Evolutionary conservation across 2,329 filamentous ascomycete genomes (phyloP).

Genomic region (Ophiosphaerella korrae): DNA sequence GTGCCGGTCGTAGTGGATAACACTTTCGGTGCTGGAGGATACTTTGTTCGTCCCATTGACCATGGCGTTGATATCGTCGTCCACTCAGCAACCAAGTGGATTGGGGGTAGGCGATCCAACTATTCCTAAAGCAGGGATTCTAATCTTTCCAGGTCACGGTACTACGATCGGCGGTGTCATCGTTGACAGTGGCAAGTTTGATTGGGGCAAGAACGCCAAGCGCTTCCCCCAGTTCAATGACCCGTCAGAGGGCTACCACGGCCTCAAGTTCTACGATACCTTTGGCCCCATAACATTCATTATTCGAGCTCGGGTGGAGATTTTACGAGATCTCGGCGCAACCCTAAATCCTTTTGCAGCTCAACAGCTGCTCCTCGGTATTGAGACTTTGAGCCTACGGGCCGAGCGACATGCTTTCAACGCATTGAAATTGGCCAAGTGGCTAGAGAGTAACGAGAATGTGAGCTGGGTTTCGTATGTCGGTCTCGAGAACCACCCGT

Average conservation of each 20-base stretch:
- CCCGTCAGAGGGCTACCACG: constrained; percentile 87
- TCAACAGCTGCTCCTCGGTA: constrained; percentile 85
- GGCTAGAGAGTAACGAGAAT: constrained; percentile 81
- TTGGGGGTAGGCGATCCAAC: constrained; percentile 64
- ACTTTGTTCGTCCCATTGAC: constrained; percentile 83
- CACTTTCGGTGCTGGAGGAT: constrained; percentile 92
- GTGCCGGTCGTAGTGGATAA: constrained; percentile 74
- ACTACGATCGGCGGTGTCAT: constrained; percentile 88
- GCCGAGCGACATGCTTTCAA: constrained; percentile 87
- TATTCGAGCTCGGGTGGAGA: constrained; percentile 85
- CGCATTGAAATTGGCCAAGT: constrained; percentile 76
- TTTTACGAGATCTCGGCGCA: constrained; percentile 83
- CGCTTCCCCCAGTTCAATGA: constrained; percentile 94
- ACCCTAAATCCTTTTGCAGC: constrained; percentile 88
- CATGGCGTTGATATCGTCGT: constrained; percentile 93
- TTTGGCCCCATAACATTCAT: constrained; percentile 84
- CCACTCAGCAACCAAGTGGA: constrained; percentile 96
- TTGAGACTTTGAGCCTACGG: constrained; percentile 88
- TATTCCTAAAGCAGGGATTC: background rate
- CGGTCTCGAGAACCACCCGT: constrained; percentile 80
- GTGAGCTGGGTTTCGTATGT: constrained; percentile 95
- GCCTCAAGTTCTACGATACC: constrained; percentile 91
- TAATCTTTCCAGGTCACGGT: constrained; percentile 62
- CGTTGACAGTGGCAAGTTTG: constrained; percentile 87
- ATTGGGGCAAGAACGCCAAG: constrained; percentile 83